Evolutionary conservation across 257 asterid species (phyloP).

Genomic region (Primulina huaijiensis): DNA sequence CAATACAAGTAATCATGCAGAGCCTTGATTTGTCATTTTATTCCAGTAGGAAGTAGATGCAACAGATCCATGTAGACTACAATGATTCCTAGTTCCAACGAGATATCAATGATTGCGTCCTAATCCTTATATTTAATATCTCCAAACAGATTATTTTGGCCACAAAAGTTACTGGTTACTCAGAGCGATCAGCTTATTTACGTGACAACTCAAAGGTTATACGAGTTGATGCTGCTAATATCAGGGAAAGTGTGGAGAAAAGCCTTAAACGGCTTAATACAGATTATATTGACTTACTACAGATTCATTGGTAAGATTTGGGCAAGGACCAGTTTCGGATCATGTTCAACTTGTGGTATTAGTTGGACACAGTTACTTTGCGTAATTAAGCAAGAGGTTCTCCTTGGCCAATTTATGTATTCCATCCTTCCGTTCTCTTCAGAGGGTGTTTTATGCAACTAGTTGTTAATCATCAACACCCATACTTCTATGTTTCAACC

Average conservation of each 20-base stretch:
- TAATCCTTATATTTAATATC: constrained; percentile 14
- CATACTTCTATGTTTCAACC: background rate
- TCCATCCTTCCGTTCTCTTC: background rate
- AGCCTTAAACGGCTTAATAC: constrained; percentile 88
- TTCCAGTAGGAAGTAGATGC: too few species aligned
- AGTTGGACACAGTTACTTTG: too few species aligned
- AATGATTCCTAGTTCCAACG: background rate
- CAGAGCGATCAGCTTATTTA: constrained; percentile 52
- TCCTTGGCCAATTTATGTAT: background rate
- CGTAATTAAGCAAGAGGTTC: too few species aligned
- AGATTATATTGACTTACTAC: constrained; percentile 91
- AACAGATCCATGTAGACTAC: background rate
- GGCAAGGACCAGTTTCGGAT: background rate
- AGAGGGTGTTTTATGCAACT: background rate
- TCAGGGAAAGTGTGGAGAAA: constrained; percentile 86
- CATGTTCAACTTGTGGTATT: background rate
- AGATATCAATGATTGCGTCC: constrained; percentile 8
- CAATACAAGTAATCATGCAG: too few species aligned
- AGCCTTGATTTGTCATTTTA: too few species aligned
- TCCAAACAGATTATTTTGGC: constrained; percentile 72
- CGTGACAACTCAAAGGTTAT: constrained; percentile 58
- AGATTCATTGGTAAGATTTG: constrained; percentile 80
- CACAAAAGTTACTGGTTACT: constrained; percentile 88
- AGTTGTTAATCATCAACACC: background rate
- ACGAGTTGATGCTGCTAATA: constrained; percentile 92